Evolutionary conservation across 208 protist genomes (phyloP).

Genomic region (Acanthamoeba lenticulata): DNA sequence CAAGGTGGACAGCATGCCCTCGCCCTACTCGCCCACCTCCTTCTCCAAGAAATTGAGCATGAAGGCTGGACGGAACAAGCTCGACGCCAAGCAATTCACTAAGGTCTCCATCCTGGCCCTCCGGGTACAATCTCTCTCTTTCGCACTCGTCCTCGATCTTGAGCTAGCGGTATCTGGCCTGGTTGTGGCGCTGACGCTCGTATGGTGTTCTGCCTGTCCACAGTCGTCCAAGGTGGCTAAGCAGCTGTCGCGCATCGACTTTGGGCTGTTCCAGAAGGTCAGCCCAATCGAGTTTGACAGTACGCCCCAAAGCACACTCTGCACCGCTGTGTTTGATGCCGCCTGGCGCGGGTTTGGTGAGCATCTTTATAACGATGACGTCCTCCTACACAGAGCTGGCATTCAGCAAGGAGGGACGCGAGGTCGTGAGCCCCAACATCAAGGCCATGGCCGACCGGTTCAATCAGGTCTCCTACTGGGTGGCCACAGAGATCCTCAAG

Average conservation of each 20-base stretch:
- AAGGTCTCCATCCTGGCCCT: slow-evolving; percentile 25
- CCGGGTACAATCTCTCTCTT: neutral
- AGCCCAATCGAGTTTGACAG: slow-evolving; percentile 14
- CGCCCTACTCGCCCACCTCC: slow-evolving; percentile 50
- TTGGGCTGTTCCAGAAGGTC: slow-evolving; percentile 49
- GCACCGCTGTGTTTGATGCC: too few species aligned
- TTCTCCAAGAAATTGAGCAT: slow-evolving; percentile 50
- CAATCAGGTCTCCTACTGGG: slow-evolving; percentile 61
- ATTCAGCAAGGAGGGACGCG: neutral
- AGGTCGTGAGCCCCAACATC: slow-evolving; percentile 13
- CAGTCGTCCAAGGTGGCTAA: slow-evolving; percentile 31
- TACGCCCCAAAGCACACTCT: too few species aligned
- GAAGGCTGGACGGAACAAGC: neutral
- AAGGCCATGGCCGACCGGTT: slow-evolving; percentile 55
- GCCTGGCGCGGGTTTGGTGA: too few species aligned
- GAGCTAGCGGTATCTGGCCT: too few species aligned
- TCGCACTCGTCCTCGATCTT: neutral
- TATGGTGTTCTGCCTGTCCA: too few species aligned
- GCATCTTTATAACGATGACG: too few species aligned
- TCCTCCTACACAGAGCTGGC: neutral
- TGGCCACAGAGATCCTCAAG: slow-evolving; percentile 44
- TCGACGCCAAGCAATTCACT: slow-evolving; percentile 16
- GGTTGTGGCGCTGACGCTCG: too few species aligned
- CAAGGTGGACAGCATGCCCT: slow-evolving; percentile 38
- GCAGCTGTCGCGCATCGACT: slow-evolving; percentile 52